Conservation (phyloP, 768 basidiomycete genomes). For the Stropharia rugosoannulata region DNA sequence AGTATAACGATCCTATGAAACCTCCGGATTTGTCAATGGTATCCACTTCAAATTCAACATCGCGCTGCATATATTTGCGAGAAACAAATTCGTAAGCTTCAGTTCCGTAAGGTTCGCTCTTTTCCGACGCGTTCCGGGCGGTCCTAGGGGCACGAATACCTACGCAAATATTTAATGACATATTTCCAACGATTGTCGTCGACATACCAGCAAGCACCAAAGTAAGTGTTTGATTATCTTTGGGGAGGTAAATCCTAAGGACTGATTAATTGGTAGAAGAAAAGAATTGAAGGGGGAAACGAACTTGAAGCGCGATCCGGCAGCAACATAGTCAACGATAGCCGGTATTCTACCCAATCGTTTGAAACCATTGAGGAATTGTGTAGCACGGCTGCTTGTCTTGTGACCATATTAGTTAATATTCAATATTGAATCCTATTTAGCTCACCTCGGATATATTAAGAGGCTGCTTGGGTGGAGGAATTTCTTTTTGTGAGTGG, state of each 20-base stretch:
- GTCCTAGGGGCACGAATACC: slow-evolving; percentile 91
- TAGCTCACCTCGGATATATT: slow-evolving; percentile 87
- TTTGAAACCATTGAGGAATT: slow-evolving; percentile 91
- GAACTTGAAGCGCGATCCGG: slow-evolving; percentile 95
- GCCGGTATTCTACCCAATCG: slow-evolving; percentile 81
- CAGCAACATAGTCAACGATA: slow-evolving; percentile 89
- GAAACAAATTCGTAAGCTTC: slow-evolving; percentile 83
- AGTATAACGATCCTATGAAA: slow-evolving; percentile 86
- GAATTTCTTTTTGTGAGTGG: slow-evolving; percentile 89
- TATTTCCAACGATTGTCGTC: background rate
- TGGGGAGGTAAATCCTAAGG: slow-evolving; percentile 74
- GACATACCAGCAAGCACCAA: slow-evolving; percentile 78
- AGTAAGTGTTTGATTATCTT: slow-evolving; percentile 92
- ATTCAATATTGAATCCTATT: background rate
- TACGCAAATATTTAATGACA: slow-evolving; percentile 22
- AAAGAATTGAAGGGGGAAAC: slow-evolving; percentile 13
- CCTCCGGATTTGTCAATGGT: slow-evolving; percentile 92
- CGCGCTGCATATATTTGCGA: slow-evolving; percentile 87
- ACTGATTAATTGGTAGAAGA: background rate
- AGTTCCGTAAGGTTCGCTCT: slow-evolving; percentile 83
- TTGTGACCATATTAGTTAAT: slow-evolving; percentile 25
- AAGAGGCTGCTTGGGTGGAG: slow-evolving; percentile 74
- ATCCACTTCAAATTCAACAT: slow-evolving; percentile 92
- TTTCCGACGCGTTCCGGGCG: slow-evolving; percentile 77
- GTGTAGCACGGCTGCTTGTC: slow-evolving; percentile 72